phyloP scores from a whole-genome alignment of 129 eudicot genomes.

The Sambucus nigra region DNA sequence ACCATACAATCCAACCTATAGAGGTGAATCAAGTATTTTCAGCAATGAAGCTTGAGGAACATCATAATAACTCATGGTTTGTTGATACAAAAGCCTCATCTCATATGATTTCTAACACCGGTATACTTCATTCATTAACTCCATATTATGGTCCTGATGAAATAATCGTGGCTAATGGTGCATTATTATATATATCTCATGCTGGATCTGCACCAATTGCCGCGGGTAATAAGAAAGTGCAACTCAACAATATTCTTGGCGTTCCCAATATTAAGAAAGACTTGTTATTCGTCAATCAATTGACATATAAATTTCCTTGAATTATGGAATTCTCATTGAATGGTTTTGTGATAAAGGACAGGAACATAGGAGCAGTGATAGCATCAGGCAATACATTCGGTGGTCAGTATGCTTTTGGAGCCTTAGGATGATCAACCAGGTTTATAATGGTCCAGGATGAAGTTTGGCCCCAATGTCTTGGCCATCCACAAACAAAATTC shows the following conservation, averaged over 20 bases:
- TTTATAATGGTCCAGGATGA: neutral
- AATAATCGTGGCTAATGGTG: neutral
- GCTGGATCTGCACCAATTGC: neutral
- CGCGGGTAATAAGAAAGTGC: neutral
- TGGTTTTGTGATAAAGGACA: neutral
- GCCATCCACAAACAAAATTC: neutral
- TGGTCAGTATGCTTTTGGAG: neutral
- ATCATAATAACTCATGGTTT: neutral
- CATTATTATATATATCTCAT: neutral
- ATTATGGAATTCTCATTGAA: neutral
- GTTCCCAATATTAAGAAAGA: constrained; percentile 2
- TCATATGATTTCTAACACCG: neutral
- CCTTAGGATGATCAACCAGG: neutral
- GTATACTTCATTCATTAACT: neutral
- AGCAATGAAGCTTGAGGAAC: neutral
- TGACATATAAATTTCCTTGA: too few relatives aligned
- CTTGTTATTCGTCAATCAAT: neutral
- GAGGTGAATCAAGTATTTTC: neutral
- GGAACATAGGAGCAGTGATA: too few relatives aligned
- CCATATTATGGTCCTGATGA: neutral
- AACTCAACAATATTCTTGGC: neutral
- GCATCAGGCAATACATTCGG: neutral
- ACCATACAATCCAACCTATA: neutral
- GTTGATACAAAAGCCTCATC: neutral
- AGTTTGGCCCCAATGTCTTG: constrained; percentile 1